A percentile compares a stretch with the other conserved stretches of the same genome.
These are phyloP conservation scores for Pseudocercospora pini-densiflorae DNA, from an alignment of 2,329 filamentous ascomycete genomes.

Conservation along the genomic window DNA sequence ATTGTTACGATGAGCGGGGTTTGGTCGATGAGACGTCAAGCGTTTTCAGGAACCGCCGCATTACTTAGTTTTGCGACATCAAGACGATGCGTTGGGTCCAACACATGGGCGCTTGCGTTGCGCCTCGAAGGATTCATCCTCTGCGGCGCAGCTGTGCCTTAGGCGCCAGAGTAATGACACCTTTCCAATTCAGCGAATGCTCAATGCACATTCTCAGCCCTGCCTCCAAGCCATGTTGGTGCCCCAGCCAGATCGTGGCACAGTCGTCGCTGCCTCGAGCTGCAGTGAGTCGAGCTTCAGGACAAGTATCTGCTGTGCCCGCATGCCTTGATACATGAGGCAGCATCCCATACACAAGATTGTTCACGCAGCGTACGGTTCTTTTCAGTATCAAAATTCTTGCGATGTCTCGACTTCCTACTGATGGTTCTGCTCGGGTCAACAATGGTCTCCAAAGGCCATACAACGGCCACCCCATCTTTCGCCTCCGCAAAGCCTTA, in stretches of 20 bases:
- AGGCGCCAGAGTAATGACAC: not conserved
- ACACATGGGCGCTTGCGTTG: not conserved
- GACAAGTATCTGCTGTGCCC: not conserved
- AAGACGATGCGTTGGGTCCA: not conserved
- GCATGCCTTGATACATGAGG: not conserved
- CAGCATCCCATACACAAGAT: not conserved
- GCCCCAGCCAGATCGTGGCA: not conserved
- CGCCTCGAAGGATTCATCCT: not conserved
- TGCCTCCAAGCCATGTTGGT: slow-evolving; percentile 1
- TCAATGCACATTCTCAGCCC: not conserved
- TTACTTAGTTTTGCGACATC: not conserved
- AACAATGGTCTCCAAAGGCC: not conserved
- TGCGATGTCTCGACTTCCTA: not conserved
- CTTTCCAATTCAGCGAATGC: not conserved
- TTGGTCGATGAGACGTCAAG: not conserved
- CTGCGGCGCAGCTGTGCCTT: not conserved
- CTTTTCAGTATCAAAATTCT: not conserved
- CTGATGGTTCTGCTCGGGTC: not conserved
- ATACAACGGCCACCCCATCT: slow-evolving; percentile 18
- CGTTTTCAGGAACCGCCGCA: not conserved
- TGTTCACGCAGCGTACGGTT: not conserved
- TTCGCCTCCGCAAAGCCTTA: slow-evolving; percentile 13
- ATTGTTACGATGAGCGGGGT: too few relatives aligned
- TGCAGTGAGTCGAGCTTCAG: not conserved
- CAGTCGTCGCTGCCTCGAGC: not conserved